A percentile compares a stretch with the other conserved stretches of the same genome.
Conservation (phyloP, 1,139 yeast species). For the Kodamaea fungicola region DNA sequence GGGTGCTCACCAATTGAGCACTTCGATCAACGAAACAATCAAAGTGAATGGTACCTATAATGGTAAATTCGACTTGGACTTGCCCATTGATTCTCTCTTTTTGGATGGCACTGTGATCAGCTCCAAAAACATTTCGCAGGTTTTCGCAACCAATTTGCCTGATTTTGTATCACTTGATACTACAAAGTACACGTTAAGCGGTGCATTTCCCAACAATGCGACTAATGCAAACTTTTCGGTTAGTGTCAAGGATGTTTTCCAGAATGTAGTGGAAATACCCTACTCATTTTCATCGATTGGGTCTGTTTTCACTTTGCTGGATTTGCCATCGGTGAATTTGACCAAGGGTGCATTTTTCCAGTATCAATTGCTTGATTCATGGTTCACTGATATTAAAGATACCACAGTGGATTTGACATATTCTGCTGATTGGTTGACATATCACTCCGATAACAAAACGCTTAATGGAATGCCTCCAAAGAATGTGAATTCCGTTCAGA, state of each 20-base stretch:
- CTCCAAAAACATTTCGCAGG: slow-evolving; percentile 50
- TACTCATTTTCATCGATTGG: slow-evolving; percentile 47
- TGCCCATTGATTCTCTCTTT: slow-evolving; percentile 60
- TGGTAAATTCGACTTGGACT: slow-evolving; percentile 46
- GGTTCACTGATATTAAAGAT: slow-evolving; percentile 50
- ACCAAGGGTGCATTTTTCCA: slow-evolving; percentile 58
- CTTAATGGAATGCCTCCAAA: slow-evolving; percentile 67
- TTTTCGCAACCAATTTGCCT: slow-evolving; percentile 50
- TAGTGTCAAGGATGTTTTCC: slow-evolving; percentile 57
- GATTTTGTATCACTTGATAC: slow-evolving; percentile 54
- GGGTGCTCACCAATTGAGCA: slow-evolving; percentile 84
- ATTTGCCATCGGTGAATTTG: slow-evolving; percentile 60
- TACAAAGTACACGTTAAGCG: slow-evolving; percentile 45
- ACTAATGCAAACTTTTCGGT: slow-evolving; percentile 50
- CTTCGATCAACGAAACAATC: slow-evolving; percentile 50
- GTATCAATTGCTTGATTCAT: slow-evolving; percentile 49
- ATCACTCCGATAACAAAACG: slow-evolving; percentile 57
- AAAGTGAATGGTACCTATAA: slow-evolving; percentile 67
- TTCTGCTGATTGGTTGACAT: slow-evolving; percentile 58
- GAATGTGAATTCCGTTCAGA: slow-evolving; percentile 45
- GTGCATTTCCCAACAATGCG: slow-evolving; percentile 52
- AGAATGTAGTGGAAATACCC: slow-evolving; percentile 60
- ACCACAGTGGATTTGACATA: slow-evolving; percentile 49
- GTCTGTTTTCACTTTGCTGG: slow-evolving; percentile 51
- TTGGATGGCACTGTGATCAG: slow-evolving; percentile 55